These are phyloP conservation scores for Salix exigua DNA, from an alignment of 345 rosid genomes.

Conservation along the genomic window DNA sequence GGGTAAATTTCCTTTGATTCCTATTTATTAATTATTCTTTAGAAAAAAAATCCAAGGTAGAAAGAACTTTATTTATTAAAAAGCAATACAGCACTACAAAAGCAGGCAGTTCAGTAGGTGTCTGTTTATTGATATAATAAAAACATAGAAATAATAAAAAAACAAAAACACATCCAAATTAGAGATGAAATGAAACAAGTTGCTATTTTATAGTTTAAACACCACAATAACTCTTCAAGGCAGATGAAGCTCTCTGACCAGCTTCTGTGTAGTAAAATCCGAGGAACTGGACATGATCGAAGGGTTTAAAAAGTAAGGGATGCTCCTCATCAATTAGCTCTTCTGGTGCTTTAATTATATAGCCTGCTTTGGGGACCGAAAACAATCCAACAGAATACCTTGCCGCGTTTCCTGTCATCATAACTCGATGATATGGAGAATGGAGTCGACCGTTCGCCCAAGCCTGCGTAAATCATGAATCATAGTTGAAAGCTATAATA, in stretches of 20 bases:
- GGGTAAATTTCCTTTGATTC: too few relatives aligned
- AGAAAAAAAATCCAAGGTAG: too few relatives aligned
- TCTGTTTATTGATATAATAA: too few relatives aligned
- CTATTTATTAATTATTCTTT: too few relatives aligned
- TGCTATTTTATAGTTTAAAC: neutral
- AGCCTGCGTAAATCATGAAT: conserved; percentile 37
- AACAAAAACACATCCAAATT: neutral
- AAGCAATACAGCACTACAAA: too few relatives aligned
- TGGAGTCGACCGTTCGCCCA: conserved; percentile 57
- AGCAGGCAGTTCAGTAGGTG: too few relatives aligned
- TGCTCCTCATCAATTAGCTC: conserved; percentile 32
- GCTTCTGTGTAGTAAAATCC: conserved; percentile 3
- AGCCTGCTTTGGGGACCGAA: conserved; percentile 17
- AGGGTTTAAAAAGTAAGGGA: conserved; percentile 36
- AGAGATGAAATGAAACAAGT: neutral
- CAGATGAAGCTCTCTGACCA: conserved; percentile 13
- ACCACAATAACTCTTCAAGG: conserved; percentile 20
- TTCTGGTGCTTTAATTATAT: conserved; percentile 15
- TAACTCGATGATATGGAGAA: conserved; percentile 60
- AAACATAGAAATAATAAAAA: too few relatives aligned
- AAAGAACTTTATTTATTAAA: too few relatives aligned
- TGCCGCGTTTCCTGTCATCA: conserved; percentile 52
- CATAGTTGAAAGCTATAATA: too few relatives aligned
- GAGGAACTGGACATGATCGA: conserved; percentile 17
- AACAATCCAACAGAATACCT: conserved; percentile 31